These are phyloP conservation scores for Exsudoporus floridanus DNA, from an alignment of 1,284 basidiomycete genomes.

Conservation along the genomic window DNA sequence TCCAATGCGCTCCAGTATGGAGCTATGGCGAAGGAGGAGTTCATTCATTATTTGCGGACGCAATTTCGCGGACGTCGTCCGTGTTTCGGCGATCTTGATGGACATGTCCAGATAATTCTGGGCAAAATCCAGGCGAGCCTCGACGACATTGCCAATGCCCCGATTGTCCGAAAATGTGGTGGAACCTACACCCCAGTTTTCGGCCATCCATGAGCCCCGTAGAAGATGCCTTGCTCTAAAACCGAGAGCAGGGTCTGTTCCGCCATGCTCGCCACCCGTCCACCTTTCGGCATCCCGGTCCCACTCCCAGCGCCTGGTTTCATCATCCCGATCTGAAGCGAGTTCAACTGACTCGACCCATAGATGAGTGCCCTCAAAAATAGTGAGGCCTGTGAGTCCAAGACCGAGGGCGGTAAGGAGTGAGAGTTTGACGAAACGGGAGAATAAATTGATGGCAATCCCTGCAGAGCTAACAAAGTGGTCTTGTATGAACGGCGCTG, in stretches of 20 bases:
- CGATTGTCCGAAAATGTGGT: conserved; percentile 39
- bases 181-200: conserved; percentile 67
- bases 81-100: conserved; percentile 47
- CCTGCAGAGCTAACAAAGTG: conserved; percentile 38
- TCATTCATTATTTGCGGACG: conserved; percentile 56
- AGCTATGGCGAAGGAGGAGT: conserved; percentile 62
- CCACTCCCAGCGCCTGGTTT: conserved; percentile 70
- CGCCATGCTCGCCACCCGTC: conserved; percentile 68
- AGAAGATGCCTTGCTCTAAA: conserved; percentile 64
- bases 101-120: conserved; percentile 57
- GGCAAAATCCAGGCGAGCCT: conserved; percentile 53
- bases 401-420: conserved; percentile 41
- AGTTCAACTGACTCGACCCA: conserved; percentile 71
- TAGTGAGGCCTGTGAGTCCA: conserved; percentile 40
- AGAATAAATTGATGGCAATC: conserved; percentile 39
- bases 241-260: conserved; percentile 73
- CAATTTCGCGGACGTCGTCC: conserved; percentile 37
- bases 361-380: conserved; percentile 62
- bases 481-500: conserved; percentile 31
- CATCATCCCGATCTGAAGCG: conserved; percentile 51
- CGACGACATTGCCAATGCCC: conserved; percentile 44
- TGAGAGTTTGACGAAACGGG: conserved; percentile 42
- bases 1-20: conserved; percentile 68
- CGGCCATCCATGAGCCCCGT: conserved; percentile 75
- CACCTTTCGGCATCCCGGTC: conserved; percentile 67